These are phyloP conservation scores for Crassisporium funariophilum DNA, from an alignment of 768 basidiomycete genomes.

Conservation along the genomic window DNA sequence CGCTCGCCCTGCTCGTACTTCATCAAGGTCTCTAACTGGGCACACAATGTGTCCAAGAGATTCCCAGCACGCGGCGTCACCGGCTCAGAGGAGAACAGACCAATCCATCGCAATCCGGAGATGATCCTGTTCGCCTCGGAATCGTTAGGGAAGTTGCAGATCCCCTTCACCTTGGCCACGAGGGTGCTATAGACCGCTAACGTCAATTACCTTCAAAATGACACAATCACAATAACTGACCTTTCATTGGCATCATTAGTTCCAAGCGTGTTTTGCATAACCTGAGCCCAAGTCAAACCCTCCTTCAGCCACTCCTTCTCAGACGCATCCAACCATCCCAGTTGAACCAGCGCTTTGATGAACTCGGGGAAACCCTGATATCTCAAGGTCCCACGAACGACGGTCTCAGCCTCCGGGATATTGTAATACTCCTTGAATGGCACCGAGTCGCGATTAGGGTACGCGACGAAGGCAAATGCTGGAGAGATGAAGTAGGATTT, in stretches of 20 bases:
- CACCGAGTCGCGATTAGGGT: conserved; percentile 94
- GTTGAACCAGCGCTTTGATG: conserved; percentile 80
- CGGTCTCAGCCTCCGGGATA: conserved; percentile 92
- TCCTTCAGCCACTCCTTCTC: conserved; percentile 78
- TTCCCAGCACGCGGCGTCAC: conserved; percentile 67
- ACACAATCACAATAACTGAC: conserved; percentile 36
- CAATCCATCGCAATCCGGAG: conserved; percentile 92
- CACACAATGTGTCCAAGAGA: conserved; percentile 93
- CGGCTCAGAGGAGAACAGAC: conserved; percentile 77
- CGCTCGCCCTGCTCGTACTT: conserved; percentile 88
- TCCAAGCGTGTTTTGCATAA: conserved; percentile 73
- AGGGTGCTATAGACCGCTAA: conserved; percentile 69
- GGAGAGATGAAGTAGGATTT: conserved; percentile 95
- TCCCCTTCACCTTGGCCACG: conserved; percentile 65
- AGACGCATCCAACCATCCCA: conserved; percentile 82
- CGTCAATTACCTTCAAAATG: too few species aligned
- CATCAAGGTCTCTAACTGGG: conserved; percentile 88
- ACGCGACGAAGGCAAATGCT: conserved; percentile 94
- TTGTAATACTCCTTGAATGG: conserved; percentile 90
- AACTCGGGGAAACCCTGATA: conserved; percentile 98
- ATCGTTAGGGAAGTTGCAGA: conserved; percentile 73
- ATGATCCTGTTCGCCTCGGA: conserved; percentile 77
- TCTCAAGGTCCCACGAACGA: conserved; percentile 90
- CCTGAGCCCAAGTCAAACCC: conserved; percentile 81
- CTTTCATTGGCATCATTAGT: conserved; percentile 70